Evolutionary conservation across 1,139 yeast genomes (phyloP).

Genomic region (Suhomyces taliae): DNA sequence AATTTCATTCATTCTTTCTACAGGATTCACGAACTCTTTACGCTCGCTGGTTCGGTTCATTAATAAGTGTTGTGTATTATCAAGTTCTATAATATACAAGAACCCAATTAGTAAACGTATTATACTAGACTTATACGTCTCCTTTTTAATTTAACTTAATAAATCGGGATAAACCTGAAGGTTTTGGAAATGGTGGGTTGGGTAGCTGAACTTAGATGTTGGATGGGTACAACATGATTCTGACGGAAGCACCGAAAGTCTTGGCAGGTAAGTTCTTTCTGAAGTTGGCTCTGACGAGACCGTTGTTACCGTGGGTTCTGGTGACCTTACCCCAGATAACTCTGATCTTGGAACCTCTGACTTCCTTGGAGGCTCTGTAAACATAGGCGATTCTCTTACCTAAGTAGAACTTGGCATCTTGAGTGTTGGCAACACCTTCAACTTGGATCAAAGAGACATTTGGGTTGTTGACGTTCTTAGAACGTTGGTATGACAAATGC

Average conservation of each 20-base stretch:
- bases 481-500: constrained; percentile 99
- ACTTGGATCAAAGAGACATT: constrained; percentile 94
- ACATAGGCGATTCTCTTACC: constrained; percentile 99
- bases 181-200: constrained; percentile 7
- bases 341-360: constrained; percentile 98
- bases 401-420: constrained; percentile 97
- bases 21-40: too few relatives aligned
- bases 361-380: constrained; percentile 97
- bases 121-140: constrained; percentile 11
- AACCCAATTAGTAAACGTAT: constrained; percentile 11
- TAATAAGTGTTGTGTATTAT: constrained; percentile 11
- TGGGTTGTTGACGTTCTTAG: constrained; percentile 98
- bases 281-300: constrained; percentile 98
- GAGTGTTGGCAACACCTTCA: constrained; percentile 89
- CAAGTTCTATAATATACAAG: constrained; percentile 13
- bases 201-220: constrained; percentile 69
- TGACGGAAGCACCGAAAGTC: constrained; percentile 99
- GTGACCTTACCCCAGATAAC: constrained; percentile 99
- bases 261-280: constrained; percentile 98
- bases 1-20: too few relatives aligned
- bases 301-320: constrained; percentile 99
- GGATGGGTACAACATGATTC: constrained; percentile 99
- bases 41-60: constrained; percentile 1
- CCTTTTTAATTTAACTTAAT: constrained; percentile 9
- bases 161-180: constrained; percentile 4